phyloP scores from a whole-genome alignment of 2,329 filamentous ascomycete genomes.

The Paramyrothecium sp. region DNA sequence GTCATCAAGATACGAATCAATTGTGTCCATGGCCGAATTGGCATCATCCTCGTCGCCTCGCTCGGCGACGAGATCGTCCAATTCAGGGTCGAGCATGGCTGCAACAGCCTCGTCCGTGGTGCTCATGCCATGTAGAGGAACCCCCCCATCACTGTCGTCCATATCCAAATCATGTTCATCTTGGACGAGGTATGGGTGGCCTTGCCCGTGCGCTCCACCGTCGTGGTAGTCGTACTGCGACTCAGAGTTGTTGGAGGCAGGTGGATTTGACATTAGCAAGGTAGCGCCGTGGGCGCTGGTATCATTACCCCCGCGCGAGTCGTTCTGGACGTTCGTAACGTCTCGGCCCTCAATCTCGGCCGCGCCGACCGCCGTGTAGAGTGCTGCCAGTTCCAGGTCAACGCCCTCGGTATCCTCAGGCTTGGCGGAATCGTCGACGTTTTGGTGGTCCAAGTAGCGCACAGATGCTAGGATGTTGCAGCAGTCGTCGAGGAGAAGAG shows the following conservation, averaged over 20 bases:
- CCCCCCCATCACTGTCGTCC: slow-evolving; percentile 33
- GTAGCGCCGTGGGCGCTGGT: neutral
- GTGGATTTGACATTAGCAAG: neutral
- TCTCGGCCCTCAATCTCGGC: neutral
- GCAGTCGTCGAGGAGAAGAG: neutral
- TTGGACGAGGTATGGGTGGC: neutral
- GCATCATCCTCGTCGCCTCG: neutral
- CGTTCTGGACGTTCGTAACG: neutral
- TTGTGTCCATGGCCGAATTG: neutral
- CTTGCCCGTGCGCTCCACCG: neutral
- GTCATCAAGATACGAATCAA: neutral
- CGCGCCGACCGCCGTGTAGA: neutral
- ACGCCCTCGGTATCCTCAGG: too few species aligned
- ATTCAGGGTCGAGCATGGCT: slow-evolving; percentile 3
- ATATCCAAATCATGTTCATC: slow-evolving; percentile 13
- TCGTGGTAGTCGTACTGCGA: neutral
- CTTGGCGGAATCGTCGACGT: neutral
- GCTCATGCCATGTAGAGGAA: slow-evolving; percentile 14
- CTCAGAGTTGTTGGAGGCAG: neutral
- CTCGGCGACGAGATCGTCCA: neutral
- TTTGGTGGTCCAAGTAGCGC: neutral
- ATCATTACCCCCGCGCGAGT: too few species aligned
- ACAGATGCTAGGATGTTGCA: neutral
- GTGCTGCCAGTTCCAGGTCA: too few species aligned
- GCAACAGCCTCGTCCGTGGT: slow-evolving; percentile 2